These are phyloP conservation scores for Termitomyces sp. DNA, from an alignment of 768 basidiomycete species.

Conservation along the genomic window DNA sequence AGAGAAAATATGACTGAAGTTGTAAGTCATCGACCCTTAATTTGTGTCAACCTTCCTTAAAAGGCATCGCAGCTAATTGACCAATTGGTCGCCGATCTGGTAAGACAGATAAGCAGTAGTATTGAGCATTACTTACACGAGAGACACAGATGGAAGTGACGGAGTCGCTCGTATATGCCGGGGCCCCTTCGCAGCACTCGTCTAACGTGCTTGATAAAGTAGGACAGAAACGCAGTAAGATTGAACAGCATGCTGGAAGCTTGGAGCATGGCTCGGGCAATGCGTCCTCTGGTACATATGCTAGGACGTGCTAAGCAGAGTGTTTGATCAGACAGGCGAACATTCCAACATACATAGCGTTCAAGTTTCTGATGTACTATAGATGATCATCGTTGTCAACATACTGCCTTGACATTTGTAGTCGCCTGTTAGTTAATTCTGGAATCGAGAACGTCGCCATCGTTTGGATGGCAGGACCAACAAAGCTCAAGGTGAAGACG, in stretches of 20 bases:
- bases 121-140: background rate
- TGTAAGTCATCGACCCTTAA: conserved; percentile 27
- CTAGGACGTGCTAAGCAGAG: conserved; percentile 45
- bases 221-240: conserved; percentile 17
- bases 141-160: conserved; percentile 53
- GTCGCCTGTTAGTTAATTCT: no score
- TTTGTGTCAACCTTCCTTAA: conserved; percentile 39
- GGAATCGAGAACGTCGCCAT: no score
- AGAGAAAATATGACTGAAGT: conserved; percentile 53
- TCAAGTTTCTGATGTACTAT: background rate
- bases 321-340: conserved; percentile 21
- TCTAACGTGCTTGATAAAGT: conserved; percentile 34
- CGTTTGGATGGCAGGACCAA: no score
- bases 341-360: background rate
- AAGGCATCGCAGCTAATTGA: conserved; percentile 55
- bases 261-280: conserved; percentile 44
- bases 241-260: conserved; percentile 34
- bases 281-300: conserved; percentile 54
- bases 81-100: conserved; percentile 62
- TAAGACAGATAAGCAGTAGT: conserved; percentile 25
- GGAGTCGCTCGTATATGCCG: conserved; percentile 42
- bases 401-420: no score
- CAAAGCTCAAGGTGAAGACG: no score
- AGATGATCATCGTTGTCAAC: background rate
- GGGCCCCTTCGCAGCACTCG: conserved; percentile 47